phyloP scores from a whole-genome alignment of 2,329 filamentous ascomycete species.

The Penicillium sp. region DNA sequence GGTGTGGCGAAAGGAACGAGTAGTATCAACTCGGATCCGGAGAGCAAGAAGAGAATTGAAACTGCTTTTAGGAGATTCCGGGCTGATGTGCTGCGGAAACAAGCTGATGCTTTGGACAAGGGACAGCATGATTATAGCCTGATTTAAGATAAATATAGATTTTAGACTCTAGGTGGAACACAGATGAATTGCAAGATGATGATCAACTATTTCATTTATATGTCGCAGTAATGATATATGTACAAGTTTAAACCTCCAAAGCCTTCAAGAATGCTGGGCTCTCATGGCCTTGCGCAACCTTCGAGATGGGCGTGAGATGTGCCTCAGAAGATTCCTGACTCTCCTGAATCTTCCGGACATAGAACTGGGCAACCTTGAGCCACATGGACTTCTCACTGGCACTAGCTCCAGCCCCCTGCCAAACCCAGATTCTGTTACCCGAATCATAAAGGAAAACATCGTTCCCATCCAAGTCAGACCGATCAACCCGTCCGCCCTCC shows the following conservation, averaged over 20 bases:
- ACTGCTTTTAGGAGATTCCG: slow-evolving; percentile 62
- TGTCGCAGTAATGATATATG: background rate
- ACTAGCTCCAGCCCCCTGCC: slow-evolving; percentile 62
- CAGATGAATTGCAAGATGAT: background rate
- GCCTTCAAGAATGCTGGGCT: slow-evolving; percentile 30
- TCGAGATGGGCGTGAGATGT: slow-evolving; percentile 29
- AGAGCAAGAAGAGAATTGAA: slow-evolving; percentile 57
- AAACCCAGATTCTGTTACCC: slow-evolving; percentile 62
- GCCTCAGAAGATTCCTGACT: slow-evolving; percentile 19
- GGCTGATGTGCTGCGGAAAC: slow-evolving; percentile 60
- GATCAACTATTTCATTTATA: background rate
- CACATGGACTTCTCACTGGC: slow-evolving; percentile 58
- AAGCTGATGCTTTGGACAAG: slow-evolving; percentile 57
- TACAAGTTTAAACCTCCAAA: slow-evolving; percentile 16
- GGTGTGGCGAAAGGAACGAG: slow-evolving; percentile 56
- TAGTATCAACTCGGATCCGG: slow-evolving; percentile 54
- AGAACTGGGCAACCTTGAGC: slow-evolving; percentile 39
- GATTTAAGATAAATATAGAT: slow-evolving; percentile 6
- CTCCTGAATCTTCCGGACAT: slow-evolving; percentile 29
- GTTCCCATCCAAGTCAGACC: slow-evolving; percentile 63
- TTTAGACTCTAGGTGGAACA: background rate
- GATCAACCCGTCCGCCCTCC: slow-evolving; percentile 43
- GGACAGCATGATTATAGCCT: slow-evolving; percentile 29
- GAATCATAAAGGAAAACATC: slow-evolving; percentile 64
- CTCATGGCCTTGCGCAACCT: slow-evolving; percentile 32